A percentile compares a stretch with the other conserved stretches of the same genome.
phyloP scores from a whole-genome alignment of 257 asterid genomes.

The Fraxinus pennsylvanica region DNA sequence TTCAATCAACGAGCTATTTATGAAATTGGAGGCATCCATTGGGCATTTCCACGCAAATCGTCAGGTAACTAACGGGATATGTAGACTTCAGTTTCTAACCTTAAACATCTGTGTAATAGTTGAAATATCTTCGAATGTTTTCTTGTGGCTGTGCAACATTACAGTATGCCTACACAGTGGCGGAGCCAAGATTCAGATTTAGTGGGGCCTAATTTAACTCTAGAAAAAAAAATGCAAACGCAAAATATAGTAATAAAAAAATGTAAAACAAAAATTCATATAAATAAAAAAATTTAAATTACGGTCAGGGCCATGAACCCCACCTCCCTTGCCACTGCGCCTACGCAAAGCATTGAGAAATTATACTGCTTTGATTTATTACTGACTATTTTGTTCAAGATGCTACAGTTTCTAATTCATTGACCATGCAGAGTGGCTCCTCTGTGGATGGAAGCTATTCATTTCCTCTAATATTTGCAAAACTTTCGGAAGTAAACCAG shows the following conservation, averaged over 20 bases:
- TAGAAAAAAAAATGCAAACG: no score
- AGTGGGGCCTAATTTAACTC: neutral
- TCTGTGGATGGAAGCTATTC: constrained; percentile 91
- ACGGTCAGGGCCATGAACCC: no score
- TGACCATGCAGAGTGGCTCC: constrained; percentile 72
- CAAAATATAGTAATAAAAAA: neutral
- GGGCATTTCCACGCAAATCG: constrained; percentile 83
- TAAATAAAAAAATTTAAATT: no score
- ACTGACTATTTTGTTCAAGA: constrained; percentile 22
- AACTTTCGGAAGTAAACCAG: constrained; percentile 84
- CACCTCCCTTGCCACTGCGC: no score
- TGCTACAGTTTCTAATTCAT: constrained; percentile 19
- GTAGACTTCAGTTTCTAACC: constrained; percentile 16
- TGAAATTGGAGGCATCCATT: constrained; percentile 85
- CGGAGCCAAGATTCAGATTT: no score
- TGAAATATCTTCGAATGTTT: constrained; percentile 13
- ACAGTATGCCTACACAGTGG: constrained; percentile 3
- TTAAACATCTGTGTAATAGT: constrained; percentile 1
- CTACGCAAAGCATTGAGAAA: neutral
- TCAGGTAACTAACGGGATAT: constrained; percentile 52
- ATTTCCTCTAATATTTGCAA: constrained; percentile 69
- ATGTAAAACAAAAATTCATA: no score
- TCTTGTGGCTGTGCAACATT: constrained; percentile 13
- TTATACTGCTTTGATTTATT: constrained; percentile 15
- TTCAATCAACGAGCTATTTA: constrained; percentile 65